Base-by-base conservation (phyloP, 2,329 filamentous ascomycete species). In the Ilyonectria mors-panacis region DNA sequence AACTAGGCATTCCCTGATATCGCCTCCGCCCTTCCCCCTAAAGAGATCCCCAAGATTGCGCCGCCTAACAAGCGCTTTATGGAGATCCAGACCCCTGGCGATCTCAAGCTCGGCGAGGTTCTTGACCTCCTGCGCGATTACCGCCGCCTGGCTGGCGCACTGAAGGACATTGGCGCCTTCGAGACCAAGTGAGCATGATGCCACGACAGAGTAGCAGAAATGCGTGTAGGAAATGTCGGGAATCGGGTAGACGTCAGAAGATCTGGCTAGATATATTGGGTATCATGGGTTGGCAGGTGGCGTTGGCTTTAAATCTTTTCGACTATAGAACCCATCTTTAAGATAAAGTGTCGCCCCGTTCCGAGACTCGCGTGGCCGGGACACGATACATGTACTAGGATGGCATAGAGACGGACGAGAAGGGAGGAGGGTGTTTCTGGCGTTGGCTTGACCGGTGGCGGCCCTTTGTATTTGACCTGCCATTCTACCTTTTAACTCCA, bases 61-160 rank as follows among this genome's bases (percentile, higher is more conserved):
- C 92, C 92, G 28, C 92, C 93, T 0, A 90, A 91, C 70, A 88
- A 90, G 78, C 88, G 90, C 57, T 95, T 95, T 78, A 86, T 95
- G 83, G 91, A 94, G 73, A 79, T 92, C 63, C 86, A 92, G 74
- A 91, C 91, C 76, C 90, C 91, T 0, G 87, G 87, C 0, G 93
- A 95, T 53, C 83, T 95, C 30, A 90, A 86, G 62, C 83, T 95
- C 28, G 88, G 89, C n/a, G 93, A 95, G 74, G 90, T 95, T 19
- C 81, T 92, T 26, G 88, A 92, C 63, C 81, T 95, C 55, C 80
- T 95, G 23, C 86, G 89, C 62, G 93, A 95, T 78, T 95, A 95
- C 75, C 88, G 93, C 73, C 85, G 93, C 59, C 81, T 95, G 53
- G 92, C 92, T 0, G 85, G 85, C 30, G 88, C 88, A 9, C 78